Evolutionary conservation across 495 filamentous ascomycete species (phyloP), one percentile per base, ranked within the genome.

Genomic region (Lophiotrema nucula): DNA sequence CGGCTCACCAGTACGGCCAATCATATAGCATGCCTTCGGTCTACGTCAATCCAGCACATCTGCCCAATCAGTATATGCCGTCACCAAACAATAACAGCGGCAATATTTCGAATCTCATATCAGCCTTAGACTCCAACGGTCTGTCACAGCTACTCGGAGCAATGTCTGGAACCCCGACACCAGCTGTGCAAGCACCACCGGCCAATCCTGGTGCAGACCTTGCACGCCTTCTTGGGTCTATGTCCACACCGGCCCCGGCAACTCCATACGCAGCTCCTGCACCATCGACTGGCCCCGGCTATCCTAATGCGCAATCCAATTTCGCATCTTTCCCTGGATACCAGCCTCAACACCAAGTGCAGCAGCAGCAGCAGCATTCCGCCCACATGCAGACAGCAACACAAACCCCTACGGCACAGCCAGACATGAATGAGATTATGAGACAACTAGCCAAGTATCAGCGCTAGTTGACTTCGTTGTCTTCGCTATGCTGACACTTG

Each of bases 61-160:
- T 41, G 53, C 74, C 27, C 82, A 81, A 44, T 74, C 47, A 69
- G 65, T 69, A 70, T 18, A 60, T 70, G 6, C 69, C 74, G 18
- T 28, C 53, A 21, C 70, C 70, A 5, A 31, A 62, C 21, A 56
- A 57, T 16, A 64, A 71, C 4, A 21, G 64, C 18, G 47, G 54
- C 10, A 83, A 83, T 55, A 68, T 87, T 13, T 75, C 79, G 12
- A 79, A 74, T 50, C 61, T 86, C 26, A 76, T 87, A 21, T 77
- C 83, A 8, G 77, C 82, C 26, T 74, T 96, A 13, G 88, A 96
- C 63, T 81, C 86, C 22, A 76, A 82, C 13, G 81, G 83, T 6
- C 74, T 96, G 2, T 86, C 90, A 64, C 84, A 83, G 25, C 81
- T 96, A 16, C 65, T 96, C 16, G 82, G 82, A 2, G 80, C 81